Percentiles rank a stretch among this genome's conserved stretches.
phyloP scores from a whole-genome alignment of 805 yeast species.

The Kodamaea leandrae region DNA sequence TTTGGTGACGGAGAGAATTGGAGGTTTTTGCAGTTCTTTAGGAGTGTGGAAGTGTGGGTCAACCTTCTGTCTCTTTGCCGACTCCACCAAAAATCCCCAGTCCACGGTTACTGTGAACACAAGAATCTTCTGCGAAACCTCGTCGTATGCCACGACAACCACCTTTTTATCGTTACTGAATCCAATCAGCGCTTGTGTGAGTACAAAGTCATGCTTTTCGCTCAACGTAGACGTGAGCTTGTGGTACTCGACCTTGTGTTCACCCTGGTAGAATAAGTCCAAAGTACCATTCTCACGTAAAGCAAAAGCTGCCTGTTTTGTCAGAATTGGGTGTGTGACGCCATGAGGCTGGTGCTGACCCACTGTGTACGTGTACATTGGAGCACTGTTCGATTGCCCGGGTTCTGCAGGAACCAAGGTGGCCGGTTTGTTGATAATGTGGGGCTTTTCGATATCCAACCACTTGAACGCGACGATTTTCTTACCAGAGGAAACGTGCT shows the following conservation, averaged over 20 bases:
- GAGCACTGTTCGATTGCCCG: conserved; percentile 1
- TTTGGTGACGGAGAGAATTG: conserved; percentile 37
- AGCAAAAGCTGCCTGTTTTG: conserved; percentile 70
- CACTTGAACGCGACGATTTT: conserved; percentile 56
- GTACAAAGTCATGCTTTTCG: background rate
- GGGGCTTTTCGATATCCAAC: conserved; percentile 71
- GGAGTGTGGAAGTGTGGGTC: conserved; percentile 54
- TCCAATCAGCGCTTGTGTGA: conserved; percentile 40
- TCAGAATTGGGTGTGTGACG: conserved; percentile 62
- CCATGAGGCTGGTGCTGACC: conserved; percentile 60
- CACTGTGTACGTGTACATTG: conserved; percentile 51
- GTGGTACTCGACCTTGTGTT: conserved; percentile 57
- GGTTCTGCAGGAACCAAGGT: conserved; percentile 24
- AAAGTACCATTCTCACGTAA: conserved; percentile 62
- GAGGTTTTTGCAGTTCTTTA: conserved; percentile 39
- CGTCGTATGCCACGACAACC: conserved; percentile 42
- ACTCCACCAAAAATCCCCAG: conserved; percentile 54
- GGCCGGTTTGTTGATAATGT: conserved; percentile 60
- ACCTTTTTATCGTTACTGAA: conserved; percentile 47
- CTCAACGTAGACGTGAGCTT: conserved; percentile 22
- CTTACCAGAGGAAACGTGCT: conserved; percentile 14
- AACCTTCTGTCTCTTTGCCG: conserved; percentile 45
- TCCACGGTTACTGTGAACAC: conserved; percentile 45
- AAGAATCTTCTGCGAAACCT: conserved; percentile 32
- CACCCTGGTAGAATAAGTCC: conserved; percentile 61